A percentile compares a stretch with the other conserved stretches of the same genome.
phyloP scores from a whole-genome alignment of 1,139 yeast genomes.

The Suhomyces yuchorum region DNA sequence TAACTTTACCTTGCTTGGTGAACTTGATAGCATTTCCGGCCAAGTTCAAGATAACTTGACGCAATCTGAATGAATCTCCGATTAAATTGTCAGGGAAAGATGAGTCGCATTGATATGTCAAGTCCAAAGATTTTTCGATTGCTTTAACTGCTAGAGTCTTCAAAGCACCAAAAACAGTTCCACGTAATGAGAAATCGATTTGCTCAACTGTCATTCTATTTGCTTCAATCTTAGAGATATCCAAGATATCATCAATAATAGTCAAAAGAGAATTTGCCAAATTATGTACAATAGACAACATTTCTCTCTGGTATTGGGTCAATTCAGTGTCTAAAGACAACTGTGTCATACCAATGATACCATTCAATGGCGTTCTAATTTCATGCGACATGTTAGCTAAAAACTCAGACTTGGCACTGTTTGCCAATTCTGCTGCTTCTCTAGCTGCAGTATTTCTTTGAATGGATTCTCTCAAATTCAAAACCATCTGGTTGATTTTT shows the following conservation, averaged over 20 bases:
- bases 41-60: slow-evolving; percentile 80
- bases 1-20: slow-evolving; percentile 78
- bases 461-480: slow-evolving; percentile 81
- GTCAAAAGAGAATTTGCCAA: slow-evolving; percentile 81
- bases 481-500: slow-evolving; percentile 89
- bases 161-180: slow-evolving; percentile 85
- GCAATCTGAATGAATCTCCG: slow-evolving; percentile 82
- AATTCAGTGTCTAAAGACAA: slow-evolving; percentile 82
- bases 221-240: slow-evolving; percentile 90
- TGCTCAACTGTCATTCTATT: slow-evolving; percentile 90
- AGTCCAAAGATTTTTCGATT: slow-evolving; percentile 77
- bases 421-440: slow-evolving; percentile 90
- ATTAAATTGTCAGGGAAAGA: slow-evolving; percentile 84
- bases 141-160: slow-evolving; percentile 88
- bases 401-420: slow-evolving; percentile 87
- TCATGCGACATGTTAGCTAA: slow-evolving; percentile 92
- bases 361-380: slow-evolving; percentile 89
- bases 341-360: slow-evolving; percentile 92
- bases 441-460: slow-evolving; percentile 91
- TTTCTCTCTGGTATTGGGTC: slow-evolving; percentile 86
- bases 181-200: slow-evolving; percentile 80
- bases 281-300: slow-evolving; percentile 84
- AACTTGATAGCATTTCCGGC: slow-evolving; percentile 90
- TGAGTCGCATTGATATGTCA: slow-evolving; percentile 79
- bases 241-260: slow-evolving; percentile 84